phyloP scores from a whole-genome alignment of 2,329 filamentous ascomycete species.

The Colletotrichum simmondsii region DNA sequence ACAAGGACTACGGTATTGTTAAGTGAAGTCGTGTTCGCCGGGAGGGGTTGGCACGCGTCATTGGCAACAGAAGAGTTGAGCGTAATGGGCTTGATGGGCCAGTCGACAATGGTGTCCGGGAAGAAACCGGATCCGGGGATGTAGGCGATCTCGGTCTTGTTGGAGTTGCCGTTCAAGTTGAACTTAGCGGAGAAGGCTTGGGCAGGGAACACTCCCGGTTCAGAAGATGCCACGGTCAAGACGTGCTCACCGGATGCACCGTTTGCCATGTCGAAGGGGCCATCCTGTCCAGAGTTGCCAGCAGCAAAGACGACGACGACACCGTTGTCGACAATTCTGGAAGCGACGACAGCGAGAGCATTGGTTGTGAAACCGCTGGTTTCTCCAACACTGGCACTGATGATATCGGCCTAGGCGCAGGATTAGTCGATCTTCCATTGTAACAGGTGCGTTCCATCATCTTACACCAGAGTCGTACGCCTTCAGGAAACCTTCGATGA shows the following conservation, averaged over 20 bases:
- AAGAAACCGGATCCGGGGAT: constrained; percentile 46
- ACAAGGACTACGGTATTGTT: constrained; percentile 41
- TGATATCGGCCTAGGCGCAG: constrained; percentile 45
- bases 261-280: constrained; percentile 56
- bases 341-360: constrained; percentile 53
- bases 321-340: constrained; percentile 55
- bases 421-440: too few relatives aligned
- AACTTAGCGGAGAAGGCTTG: constrained; percentile 43
- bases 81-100: constrained; percentile 40
- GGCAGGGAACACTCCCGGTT: constrained; percentile 41
- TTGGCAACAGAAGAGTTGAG: constrained; percentile 38
- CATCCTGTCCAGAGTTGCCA: constrained; percentile 60
- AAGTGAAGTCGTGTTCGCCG: constrained; percentile 36
- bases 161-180: constrained; percentile 37
- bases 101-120: constrained; percentile 46
- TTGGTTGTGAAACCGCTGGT: constrained; percentile 52
- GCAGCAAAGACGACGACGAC: constrained; percentile 61
- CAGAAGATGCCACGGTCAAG: constrained; percentile 55
- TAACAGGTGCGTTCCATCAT: neutral
- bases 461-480: constrained; percentile 47
- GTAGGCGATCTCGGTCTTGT: constrained; percentile 43
- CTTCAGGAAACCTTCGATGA: constrained; percentile 46
- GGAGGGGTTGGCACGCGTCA: constrained; percentile 42
- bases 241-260: constrained; percentile 54
- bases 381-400: constrained; percentile 52